Base-by-base conservation (phyloP, 2,329 filamentous ascomycete species). In the Aureobasidium sp. region DNA sequence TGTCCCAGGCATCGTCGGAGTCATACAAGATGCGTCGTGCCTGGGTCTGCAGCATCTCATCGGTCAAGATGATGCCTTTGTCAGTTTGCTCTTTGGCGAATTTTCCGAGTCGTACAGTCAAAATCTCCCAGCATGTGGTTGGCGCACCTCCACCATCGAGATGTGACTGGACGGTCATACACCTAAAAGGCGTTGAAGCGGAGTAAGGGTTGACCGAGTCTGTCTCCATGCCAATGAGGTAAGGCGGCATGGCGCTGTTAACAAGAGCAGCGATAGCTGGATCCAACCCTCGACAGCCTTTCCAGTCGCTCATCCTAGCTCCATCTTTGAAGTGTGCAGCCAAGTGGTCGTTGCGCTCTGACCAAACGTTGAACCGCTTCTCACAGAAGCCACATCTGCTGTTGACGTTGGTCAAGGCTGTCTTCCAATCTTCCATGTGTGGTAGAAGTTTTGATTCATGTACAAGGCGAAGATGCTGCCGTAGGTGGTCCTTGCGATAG, bases 341-440 rank as follows among this genome's bases (percentile, higher is more conserved):
- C 8, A 84, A 64, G 67, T 84, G 82, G 62, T 83, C 80, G 6
- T 76, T 71, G 3, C 82, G 75, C 58, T 79, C 78, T 63, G 78
- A 73, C 82, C 82, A 84, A 20, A 74, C 78, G 3, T 72, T 71
- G 65, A 84, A 79, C 2, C 70, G 71, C 64, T 72, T 70, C 2
- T 71, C 72, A 65, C 82, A 84, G 69, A 84, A 84, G 1, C 81
- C 82, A 67, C 82, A 84, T 9, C 81, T 75, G 31, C 77, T 77
- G 55, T 79, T 82, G 67, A 86, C 79, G 56, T 80, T 78, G 17
- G 78, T 78, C 4, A 79, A 80, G 55, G 79, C 78, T 31, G 80
- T 80, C 68, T 82, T 83, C 84, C 84, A 86, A 41, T 83, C 84
- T 81, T 91, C 66, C 87, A 84, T 87, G 75, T 77, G 70, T 75